Conservation (phyloP, 441 rosid genomes). For the Brassica hybrid region DNA sequence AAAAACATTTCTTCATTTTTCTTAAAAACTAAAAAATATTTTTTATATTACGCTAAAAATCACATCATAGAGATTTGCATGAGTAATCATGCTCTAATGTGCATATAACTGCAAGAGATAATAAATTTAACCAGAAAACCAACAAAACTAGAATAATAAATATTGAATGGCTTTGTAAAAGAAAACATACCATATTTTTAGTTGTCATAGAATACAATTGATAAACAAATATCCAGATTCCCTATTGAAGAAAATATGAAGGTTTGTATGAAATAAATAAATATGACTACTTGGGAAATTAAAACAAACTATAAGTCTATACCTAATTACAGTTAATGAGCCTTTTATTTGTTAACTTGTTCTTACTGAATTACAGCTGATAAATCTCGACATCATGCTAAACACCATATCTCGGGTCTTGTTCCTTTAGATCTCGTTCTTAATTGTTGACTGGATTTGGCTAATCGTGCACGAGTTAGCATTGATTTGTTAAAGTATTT, state of each 20-base stretch:
- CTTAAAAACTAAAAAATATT: too few species aligned
- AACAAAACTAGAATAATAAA: background rate
- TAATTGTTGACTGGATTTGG: slow-evolving; percentile 5
- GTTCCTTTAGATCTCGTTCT: background rate
- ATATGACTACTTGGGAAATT: background rate
- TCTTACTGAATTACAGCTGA: background rate
- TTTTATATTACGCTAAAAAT: too few species aligned
- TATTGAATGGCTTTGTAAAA: background rate
- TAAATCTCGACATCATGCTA: background rate
- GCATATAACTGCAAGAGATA: too few species aligned
- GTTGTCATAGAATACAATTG: background rate
- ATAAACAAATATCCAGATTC: background rate
- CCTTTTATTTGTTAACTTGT: background rate
- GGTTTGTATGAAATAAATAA: background rate
- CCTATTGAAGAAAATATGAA: background rate
- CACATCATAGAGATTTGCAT: too few species aligned
- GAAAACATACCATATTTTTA: background rate
- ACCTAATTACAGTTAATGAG: background rate
- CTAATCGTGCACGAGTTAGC: slow-evolving; percentile 1
- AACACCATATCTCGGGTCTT: background rate
- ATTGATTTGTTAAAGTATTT: background rate
- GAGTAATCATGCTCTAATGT: too few species aligned
- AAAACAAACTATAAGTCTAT: background rate
- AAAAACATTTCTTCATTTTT: too few species aligned
- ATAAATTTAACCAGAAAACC: too few species aligned